phyloP scores from a whole-genome alignment of 805 yeast species.

The Kuraishia cidri region DNA sequence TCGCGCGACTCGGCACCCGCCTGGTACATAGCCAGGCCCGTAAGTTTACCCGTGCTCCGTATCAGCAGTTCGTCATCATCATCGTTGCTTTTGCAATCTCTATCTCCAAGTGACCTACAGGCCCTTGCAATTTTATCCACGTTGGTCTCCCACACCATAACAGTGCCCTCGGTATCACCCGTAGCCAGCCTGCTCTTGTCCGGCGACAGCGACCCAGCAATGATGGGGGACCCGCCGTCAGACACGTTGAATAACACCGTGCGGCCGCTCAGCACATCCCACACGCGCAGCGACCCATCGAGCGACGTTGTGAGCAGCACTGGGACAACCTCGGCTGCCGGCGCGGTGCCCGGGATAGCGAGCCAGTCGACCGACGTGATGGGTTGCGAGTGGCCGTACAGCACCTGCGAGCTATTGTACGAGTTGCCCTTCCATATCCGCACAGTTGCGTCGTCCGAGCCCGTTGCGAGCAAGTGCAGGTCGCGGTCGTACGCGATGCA shows the following conservation, averaged over 20 bases:
- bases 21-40: background rate
- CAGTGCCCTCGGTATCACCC: conserved; percentile 58
- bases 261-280: conserved; percentile 48
- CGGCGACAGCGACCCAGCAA: conserved; percentile 43
- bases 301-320: conserved; percentile 38
- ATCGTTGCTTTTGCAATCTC: too few species aligned
- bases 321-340: background rate
- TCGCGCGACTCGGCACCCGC: background rate
- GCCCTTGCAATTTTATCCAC: too few species aligned
- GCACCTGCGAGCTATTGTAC: conserved; percentile 36
- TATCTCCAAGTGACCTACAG: too few species aligned
- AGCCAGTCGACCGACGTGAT: conserved; percentile 52
- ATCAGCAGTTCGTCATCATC: too few species aligned
- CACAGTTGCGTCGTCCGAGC: conserved; percentile 69
- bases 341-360: conserved; percentile 9
- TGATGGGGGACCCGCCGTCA: conserved; percentile 44
- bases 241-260: conserved; percentile 23
- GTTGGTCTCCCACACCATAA: conserved; percentile 40
- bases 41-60: too few species aligned
- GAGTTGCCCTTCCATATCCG: conserved; percentile 71
- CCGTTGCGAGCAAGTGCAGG: conserved; percentile 53
- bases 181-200: conserved; percentile 41
- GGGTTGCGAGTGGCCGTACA: conserved; percentile 50
- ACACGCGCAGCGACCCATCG: conserved; percentile 62
- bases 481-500: conserved; percentile 41